Conservation (phyloP, 1,284 basidiomycete genomes). For the Ganoderma lucidum region DNA sequence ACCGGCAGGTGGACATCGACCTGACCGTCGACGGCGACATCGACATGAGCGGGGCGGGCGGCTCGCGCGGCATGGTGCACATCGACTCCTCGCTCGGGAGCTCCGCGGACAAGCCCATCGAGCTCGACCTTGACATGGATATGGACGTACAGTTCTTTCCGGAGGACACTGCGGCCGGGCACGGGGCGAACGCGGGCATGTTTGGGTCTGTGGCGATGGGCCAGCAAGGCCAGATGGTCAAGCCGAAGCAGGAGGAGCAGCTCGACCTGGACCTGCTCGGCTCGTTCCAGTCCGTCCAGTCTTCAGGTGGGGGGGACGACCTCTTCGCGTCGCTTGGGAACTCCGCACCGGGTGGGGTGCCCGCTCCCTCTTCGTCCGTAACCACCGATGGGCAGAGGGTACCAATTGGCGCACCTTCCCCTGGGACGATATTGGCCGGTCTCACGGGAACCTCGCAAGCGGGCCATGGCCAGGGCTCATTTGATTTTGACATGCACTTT, state of each 20-base stretch:
- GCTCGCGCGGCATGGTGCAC: conserved; percentile 23
- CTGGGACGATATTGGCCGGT: conserved; percentile 48
- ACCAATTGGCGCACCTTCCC: conserved; percentile 43
- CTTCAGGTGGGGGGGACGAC: conserved; percentile 23
- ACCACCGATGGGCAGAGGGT: conserved; percentile 19
- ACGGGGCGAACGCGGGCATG: conserved; percentile 14
- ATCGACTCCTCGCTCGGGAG: conserved; percentile 55
- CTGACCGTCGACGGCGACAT: conserved; percentile 45
- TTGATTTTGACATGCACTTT: conserved; percentile 30
- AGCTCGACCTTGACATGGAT: conserved; percentile 79
- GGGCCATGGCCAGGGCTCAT: conserved; percentile 19
- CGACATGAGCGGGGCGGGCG: conserved; percentile 27
- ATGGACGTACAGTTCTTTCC: conserved; percentile 52
- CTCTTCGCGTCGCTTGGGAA: conserved; percentile 34
- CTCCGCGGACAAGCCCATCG: conserved; percentile 82
- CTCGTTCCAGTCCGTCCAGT: conserved; percentile 22
- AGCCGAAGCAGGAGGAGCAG: conserved; percentile 35
- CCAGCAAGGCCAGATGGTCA: conserved; percentile 17
- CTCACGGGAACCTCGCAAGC: conserved; percentile 22
- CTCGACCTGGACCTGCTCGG: conserved; percentile 36
- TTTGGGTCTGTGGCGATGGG: conserved; percentile 19
- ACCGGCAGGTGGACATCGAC: conserved; percentile 52
- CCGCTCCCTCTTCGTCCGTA: background rate
- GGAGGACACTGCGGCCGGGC: conserved; percentile 13
- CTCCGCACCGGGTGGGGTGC: conserved; percentile 5